Conservation (phyloP, 768 basidiomycete species). For the Boletus rubescentipes region DNA sequence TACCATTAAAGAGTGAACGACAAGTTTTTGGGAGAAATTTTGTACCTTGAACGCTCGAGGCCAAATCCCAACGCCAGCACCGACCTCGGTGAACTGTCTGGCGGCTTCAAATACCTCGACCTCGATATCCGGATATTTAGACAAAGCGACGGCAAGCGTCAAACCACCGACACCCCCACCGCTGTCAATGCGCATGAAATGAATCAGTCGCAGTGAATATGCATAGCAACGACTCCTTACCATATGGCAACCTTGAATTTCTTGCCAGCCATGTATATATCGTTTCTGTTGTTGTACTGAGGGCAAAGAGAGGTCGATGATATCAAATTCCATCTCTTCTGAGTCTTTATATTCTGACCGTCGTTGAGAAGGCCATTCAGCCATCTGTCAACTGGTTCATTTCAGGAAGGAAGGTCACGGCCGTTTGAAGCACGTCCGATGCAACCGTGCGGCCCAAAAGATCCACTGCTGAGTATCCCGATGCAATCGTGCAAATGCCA, state of each 20-base stretch:
- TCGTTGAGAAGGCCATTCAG: neutral
- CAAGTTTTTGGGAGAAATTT: neutral
- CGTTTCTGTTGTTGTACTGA: neutral
- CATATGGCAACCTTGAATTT: conserved; percentile 33
- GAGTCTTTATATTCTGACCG: neutral
- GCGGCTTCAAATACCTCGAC: conserved; percentile 58
- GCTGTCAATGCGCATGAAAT: conserved; percentile 17
- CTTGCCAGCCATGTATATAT: conserved; percentile 9
- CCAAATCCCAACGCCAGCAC: conserved; percentile 59
- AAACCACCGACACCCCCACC: conserved; percentile 44
- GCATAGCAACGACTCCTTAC: conserved; percentile 6
- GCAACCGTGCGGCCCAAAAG: conserved; percentile 17
- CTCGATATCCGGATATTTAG: conserved; percentile 50
- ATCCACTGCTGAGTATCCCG: conserved; percentile 4
- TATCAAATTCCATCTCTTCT: neutral
- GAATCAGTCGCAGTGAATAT: neutral
- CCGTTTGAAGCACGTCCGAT: conserved; percentile 16
- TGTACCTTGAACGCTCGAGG: conserved; percentile 33
- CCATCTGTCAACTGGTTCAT: neutral
- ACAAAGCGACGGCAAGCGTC: conserved; percentile 36
- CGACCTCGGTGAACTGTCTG: conserved; percentile 48
- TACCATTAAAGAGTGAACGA: neutral
- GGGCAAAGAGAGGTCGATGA: neutral
- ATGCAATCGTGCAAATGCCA: conserved; percentile 23
- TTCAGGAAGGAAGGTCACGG: conserved; percentile 4